phyloP scores from a whole-genome alignment of 441 rosid species.

The Gossypium trilobum region DNA sequence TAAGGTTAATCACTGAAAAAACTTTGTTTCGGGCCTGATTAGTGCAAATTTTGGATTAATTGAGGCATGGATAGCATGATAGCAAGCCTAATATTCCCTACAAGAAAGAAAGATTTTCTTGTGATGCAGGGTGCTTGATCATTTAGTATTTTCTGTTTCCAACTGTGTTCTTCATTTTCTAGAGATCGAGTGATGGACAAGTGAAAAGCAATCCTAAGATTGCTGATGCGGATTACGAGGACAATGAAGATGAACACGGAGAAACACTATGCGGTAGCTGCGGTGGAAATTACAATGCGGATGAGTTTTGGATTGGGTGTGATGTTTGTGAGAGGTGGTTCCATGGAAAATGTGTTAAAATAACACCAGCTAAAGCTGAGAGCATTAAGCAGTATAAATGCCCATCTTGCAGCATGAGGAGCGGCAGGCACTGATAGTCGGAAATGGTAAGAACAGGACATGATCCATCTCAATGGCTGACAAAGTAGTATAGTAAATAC shows the following conservation, averaged over 20 bases:
- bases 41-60: neutral
- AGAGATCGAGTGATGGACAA: conserved; percentile 60
- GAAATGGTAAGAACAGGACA: neutral
- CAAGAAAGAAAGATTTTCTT: neutral
- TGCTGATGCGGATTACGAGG: conserved; percentile 34
- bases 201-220: conserved; percentile 42
- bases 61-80: neutral
- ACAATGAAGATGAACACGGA: conserved; percentile 48
- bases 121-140: neutral
- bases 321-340: conserved; percentile 56
- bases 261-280: conserved; percentile 54
- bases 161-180: conserved; percentile 11
- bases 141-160: neutral
- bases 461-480: conserved; percentile 13
- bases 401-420: conserved; percentile 54
- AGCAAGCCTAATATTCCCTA: neutral
- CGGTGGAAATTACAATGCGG: conserved; percentile 39
- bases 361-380: conserved; percentile 52
- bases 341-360: conserved; percentile 55
- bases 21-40: neutral
- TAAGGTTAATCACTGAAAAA: conserved; percentile 42
- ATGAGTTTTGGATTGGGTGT: conserved; percentile 56
- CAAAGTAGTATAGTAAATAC: conserved; percentile 22
- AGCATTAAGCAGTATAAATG: conserved; percentile 55
- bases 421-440: conserved; percentile 39